Percentiles rank a stretch among this genome's conserved stretches.
phyloP scores from a whole-genome alignment of 257 asterid genomes.

The Primulina huaijiensis region DNA sequence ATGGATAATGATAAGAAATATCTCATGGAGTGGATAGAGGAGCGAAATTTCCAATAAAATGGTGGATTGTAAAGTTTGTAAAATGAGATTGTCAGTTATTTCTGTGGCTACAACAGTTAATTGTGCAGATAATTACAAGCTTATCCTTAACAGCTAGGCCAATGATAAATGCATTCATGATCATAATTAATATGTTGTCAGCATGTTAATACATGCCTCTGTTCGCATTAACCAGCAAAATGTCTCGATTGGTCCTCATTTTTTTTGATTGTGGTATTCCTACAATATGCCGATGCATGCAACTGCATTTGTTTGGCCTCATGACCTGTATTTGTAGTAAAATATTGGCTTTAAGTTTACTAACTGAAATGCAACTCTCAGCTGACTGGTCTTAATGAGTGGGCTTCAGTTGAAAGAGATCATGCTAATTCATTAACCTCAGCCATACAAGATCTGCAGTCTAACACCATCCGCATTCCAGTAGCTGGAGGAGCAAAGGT shows the following conservation, averaged over 20 bases:
- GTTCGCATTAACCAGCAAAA: neutral
- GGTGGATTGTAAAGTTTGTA: neutral
- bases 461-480: conserved; percentile 81
- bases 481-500: conserved; percentile 78
- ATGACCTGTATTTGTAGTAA: conserved; percentile 11
- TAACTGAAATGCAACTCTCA: conserved; percentile 36
- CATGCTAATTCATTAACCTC: conserved; percentile 58
- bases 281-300: neutral
- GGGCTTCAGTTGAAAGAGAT: conserved; percentile 75
- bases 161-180: neutral
- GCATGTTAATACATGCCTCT: neutral
- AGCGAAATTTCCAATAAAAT: neutral
- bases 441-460: conserved; percentile 70
- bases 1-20: conserved; percentile 1
- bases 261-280: neutral
- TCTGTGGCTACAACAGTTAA: neutral
- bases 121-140: neutral
- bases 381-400: conserved; percentile 66
- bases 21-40: conserved; percentile 5
- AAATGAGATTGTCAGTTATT: conserved; percentile 18
- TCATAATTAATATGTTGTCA: neutral
- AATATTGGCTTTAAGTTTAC: conserved; percentile 22
- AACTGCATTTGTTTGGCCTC: neutral
- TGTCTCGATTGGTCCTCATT: neutral
- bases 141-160: neutral